phyloP scores from a whole-genome alignment of 2,329 filamentous ascomycete species.

The Oidium heveae region DNA sequence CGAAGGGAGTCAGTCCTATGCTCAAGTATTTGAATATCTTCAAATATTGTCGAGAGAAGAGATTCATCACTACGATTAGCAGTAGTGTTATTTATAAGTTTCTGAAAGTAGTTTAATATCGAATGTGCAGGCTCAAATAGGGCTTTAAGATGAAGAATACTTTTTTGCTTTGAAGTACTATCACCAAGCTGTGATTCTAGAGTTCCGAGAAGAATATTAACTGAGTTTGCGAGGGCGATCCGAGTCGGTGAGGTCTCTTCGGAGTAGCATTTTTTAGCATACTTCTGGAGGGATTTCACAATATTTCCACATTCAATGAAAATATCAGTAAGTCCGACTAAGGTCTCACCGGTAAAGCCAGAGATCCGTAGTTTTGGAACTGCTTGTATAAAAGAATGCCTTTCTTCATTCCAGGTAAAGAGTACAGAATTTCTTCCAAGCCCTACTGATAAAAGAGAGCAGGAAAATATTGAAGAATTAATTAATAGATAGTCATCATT shows the following conservation, averaged over 20 bases:
- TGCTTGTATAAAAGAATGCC: constrained; percentile 25
- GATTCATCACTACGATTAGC: constrained; percentile 27
- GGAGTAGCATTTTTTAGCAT: constrained; percentile 11
- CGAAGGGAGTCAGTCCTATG: constrained; percentile 35
- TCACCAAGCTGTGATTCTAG: constrained; percentile 12
- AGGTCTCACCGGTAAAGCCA: constrained; percentile 23
- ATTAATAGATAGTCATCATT: constrained; percentile 20
- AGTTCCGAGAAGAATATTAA: constrained; percentile 15
- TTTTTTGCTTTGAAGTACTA: constrained; percentile 8
- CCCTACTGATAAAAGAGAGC: constrained; percentile 37
- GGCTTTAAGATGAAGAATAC: constrained; percentile 13
- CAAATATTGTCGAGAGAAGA: constrained; percentile 34
- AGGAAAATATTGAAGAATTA: constrained; percentile 23
- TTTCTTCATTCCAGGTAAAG: constrained; percentile 32
- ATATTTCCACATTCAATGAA: constrained; percentile 16
- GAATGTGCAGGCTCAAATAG: constrained; percentile 12
- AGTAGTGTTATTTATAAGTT: constrained; percentile 9
- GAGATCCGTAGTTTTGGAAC: constrained; percentile 25
- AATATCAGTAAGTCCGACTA: constrained; percentile 18
- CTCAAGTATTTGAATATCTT: constrained; percentile 35
- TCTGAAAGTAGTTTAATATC: constrained; percentile 12
- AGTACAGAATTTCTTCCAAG: constrained; percentile 49
- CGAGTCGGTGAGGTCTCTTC: constrained; percentile 9
- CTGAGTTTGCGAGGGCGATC: constrained; percentile 14
- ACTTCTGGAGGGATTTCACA: constrained; percentile 11